Percentiles rank a stretch among this genome's conserved stretches.
These are phyloP conservation scores for Arachis monticola DNA, from an alignment of 331 rosid genomes.

Conservation along the genomic window DNA sequence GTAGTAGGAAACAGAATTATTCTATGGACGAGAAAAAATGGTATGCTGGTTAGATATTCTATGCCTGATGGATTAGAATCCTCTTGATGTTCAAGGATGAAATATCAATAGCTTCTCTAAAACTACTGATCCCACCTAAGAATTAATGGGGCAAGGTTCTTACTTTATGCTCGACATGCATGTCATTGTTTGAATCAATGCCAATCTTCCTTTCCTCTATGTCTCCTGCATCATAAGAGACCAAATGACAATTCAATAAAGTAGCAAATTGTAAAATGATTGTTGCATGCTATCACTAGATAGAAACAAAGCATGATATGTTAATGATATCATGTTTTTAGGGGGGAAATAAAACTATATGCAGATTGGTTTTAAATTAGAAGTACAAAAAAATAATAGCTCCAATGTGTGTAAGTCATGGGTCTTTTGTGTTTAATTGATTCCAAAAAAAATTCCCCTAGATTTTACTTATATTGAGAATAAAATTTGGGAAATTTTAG, in stretches of 20 bases:
- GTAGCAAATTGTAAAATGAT: background rate
- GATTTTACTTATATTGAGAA: background rate
- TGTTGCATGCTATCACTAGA: constrained; percentile 5
- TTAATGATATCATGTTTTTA: background rate
- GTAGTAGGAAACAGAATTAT: background rate
- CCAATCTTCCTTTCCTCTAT: constrained; percentile 31
- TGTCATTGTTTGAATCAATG: constrained; percentile 40
- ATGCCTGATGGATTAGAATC: constrained; percentile 1
- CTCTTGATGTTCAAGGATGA: background rate
- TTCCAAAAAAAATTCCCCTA: background rate
- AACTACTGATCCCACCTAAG: constrained; percentile 9
- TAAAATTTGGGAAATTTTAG: background rate
- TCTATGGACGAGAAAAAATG: background rate
- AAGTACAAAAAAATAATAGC: background rate
- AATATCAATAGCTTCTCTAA: background rate
- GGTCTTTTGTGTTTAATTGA: background rate
- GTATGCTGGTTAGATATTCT: background rate
- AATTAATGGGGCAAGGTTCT: constrained; percentile 31
- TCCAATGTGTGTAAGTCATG: background rate
- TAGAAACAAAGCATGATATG: background rate
- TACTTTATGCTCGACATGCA: constrained; percentile 47
- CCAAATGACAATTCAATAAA: constrained; percentile 23
- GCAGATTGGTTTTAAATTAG: constrained; percentile 6
- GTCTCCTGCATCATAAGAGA: constrained; percentile 50
- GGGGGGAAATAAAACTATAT: background rate